These are phyloP conservation scores for Thielaviopsis euricoi DNA, from an alignment of 2,329 filamentous ascomycete genomes.

Conservation along the genomic window DNA sequence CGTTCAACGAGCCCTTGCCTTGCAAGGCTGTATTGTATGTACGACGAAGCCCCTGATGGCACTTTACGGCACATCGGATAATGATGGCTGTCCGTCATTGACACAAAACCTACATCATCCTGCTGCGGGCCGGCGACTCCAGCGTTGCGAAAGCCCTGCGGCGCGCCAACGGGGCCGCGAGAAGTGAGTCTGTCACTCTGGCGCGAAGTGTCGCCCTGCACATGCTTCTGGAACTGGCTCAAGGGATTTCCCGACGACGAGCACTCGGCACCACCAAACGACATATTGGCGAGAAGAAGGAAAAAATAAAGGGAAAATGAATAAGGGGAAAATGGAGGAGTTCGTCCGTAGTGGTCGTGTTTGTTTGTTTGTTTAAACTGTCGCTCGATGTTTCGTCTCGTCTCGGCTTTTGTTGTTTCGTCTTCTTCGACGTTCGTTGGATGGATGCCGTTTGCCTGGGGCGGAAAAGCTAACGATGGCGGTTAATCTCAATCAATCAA, in stretches of 20 bases:
- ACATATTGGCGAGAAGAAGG: conserved; percentile 37
- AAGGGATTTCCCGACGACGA: conserved; percentile 91
- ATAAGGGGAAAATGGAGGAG: conserved; percentile 8
- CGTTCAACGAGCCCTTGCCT: neutral
- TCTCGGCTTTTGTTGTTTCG: neutral
- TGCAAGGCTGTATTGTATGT: conserved; percentile 12
- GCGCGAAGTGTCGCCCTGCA: conserved; percentile 86
- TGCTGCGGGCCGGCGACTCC: conserved; percentile 47
- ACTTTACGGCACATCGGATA: too few species aligned
- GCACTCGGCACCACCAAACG: conserved; percentile 92
- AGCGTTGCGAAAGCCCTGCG: conserved; percentile 63
- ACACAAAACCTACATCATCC: conserved; percentile 43
- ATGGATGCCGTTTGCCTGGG: too few species aligned
- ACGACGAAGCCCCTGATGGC: neutral
- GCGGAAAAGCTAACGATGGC: too few species aligned
- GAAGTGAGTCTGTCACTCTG: conserved; percentile 81
- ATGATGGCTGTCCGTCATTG: neutral
- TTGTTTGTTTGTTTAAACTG: neutral
- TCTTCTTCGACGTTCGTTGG: neutral
- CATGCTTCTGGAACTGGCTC: conserved; percentile 93
- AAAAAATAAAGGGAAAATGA: conserved; percentile 6
- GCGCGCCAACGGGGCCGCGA: conserved; percentile 49
- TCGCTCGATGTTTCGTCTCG: neutral
- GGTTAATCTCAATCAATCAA: too few species aligned
- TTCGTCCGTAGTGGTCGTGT: neutral